Evolutionary conservation across 805 yeast genomes (phyloP), one percentile per base, ranked within the genome.

Genomic region (Komagataella mondaviorum): DNA sequence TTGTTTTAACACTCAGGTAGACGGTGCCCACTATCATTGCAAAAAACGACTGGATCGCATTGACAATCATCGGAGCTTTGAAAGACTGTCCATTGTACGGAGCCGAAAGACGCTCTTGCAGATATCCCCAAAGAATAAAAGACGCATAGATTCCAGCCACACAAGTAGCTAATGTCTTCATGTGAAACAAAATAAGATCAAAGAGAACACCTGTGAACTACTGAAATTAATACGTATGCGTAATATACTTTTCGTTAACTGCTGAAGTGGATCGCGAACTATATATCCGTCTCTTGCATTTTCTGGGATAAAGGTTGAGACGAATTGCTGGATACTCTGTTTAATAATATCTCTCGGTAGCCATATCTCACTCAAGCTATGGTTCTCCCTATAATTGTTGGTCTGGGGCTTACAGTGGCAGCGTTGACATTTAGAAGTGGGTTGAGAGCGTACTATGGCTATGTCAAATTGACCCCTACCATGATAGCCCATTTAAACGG

Each of bases 71-170:
- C 1, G 98, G 89, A 1, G 88, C 83, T 53, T 81, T 76, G 69
- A 88, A 90, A 50, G 70, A 71, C 24, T 71, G 73, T 14, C 65
- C 60, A 30, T 76, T 75, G 6, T 68, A 58, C 1, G 86, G 88
- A 1, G 89, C 80, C 12, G 89, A 76, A 56, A 93, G 79, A 48
- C 91, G 81, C 64, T 93, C 99, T 62, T 93, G 98, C 10, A 93
- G 76, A 44, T 88, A 76, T 0, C 96, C 89, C 99, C 99, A 93
- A 1, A 91, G 75, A 23, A 93, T 68, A 59, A 93, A 93, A 49
- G 96, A 84, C 2, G 78, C 80, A 61, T 93, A 93, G 44, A 93
- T 86, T 0, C 97, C 97, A 6, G 58, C 48, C 1, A 72, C 67
- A 52, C 76, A 73, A 3, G 69, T 46, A 3, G 59, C 45, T 18